A percentile compares a stretch with the other conserved stretches of the same genome.
Conservation (phyloP, 163 green algal genomes). For the Volvox carteri region DNA sequence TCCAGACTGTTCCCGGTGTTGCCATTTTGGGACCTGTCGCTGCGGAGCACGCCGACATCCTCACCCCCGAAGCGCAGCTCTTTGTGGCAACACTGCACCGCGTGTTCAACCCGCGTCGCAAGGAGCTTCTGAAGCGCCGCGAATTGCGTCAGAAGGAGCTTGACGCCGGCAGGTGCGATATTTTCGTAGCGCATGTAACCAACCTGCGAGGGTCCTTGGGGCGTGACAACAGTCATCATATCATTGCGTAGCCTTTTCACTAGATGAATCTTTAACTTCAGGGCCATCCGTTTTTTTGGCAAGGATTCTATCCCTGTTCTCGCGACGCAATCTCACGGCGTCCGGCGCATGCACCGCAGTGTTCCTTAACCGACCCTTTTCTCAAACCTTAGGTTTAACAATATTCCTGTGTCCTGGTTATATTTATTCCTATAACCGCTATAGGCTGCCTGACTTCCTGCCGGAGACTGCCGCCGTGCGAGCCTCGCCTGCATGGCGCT, state of each 20-base stretch:
- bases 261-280: no score
- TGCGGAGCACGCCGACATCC: constrained; percentile 73
- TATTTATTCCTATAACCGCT: background rate
- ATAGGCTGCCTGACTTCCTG: constrained; percentile 60
- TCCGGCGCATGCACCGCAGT: no score
- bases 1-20: constrained; percentile 58
- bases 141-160: constrained; percentile 78
- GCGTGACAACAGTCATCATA: no score
- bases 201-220: no score
- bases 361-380: no score
- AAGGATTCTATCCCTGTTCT: no score
- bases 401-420: background rate
- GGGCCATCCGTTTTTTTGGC: no score
- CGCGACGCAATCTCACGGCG: no score
- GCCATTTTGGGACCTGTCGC: constrained; percentile 69
- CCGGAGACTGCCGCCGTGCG: constrained; percentile 62
- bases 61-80: constrained; percentile 74
- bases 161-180: constrained; percentile 70
- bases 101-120: constrained; percentile 75
- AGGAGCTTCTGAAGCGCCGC: constrained; percentile 79
- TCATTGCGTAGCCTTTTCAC: no score
- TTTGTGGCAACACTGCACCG: constrained; percentile 86
- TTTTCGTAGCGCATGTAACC: background rate
- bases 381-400: no score
- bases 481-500: constrained; percentile 76